Conservation (phyloP, 169 alveolate species). For the Plasmodium yoelii region DNA sequence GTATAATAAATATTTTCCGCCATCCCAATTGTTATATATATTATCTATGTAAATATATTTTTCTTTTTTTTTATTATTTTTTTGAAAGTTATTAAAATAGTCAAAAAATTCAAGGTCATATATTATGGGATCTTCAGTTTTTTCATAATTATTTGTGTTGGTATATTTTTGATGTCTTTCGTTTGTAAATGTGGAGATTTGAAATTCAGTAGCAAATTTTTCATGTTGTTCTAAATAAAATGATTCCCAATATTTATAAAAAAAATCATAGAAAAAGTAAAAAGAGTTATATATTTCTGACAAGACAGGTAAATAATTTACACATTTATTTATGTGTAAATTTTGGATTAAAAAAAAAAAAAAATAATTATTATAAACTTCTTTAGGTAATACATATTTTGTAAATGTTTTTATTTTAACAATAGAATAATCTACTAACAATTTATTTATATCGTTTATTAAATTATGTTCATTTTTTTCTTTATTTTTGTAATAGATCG, state of each 20-base stretch:
- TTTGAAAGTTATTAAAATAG: constrained; percentile 26
- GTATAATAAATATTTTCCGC: not conserved
- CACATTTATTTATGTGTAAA: constrained; percentile 41
- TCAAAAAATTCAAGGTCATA: constrained; percentile 58
- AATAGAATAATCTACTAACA: constrained; percentile 45
- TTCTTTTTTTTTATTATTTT: not conserved
- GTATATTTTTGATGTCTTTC: not conserved
- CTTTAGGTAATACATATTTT: constrained; percentile 16
- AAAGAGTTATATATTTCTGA: constrained; percentile 63
- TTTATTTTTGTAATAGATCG: constrained; percentile 42
- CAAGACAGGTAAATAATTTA: constrained; percentile 37
- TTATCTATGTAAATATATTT: constrained; percentile 4
- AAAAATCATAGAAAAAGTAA: constrained; percentile 54
- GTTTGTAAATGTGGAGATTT: constrained; percentile 1
- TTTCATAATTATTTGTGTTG: not conserved
- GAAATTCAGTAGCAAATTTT: too few relatives aligned
- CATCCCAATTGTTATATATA: not conserved
- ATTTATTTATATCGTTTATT: constrained; percentile 24
- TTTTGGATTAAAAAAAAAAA: constrained; percentile 63
- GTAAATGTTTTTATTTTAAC: constrained; percentile 22
- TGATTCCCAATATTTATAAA: constrained; percentile 60
- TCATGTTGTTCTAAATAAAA: constrained; percentile 6
- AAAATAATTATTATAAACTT: constrained; percentile 37
- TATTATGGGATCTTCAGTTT: not conserved
- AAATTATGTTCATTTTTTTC: constrained; percentile 38